These are phyloP conservation scores for Skeletonema costatum DNA, from an alignment of 108 stramenopile species.

Conservation along the genomic window DNA sequence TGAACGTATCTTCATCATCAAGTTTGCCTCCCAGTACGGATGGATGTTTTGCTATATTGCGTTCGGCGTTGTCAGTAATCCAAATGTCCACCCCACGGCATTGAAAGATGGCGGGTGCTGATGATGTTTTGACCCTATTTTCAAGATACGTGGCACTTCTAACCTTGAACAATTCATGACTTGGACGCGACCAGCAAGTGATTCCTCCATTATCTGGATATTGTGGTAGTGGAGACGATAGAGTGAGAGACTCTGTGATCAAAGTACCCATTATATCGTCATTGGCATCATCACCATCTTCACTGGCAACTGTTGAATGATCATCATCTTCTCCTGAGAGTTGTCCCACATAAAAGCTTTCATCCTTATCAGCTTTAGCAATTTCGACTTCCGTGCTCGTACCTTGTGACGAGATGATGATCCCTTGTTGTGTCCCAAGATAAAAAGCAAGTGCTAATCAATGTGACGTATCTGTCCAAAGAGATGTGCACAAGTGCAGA, in stretches of 20 bases:
- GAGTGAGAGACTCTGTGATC: slow-evolving; percentile 8
- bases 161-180: slow-evolving; percentile 75
- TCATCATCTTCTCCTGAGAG: slow-evolving; percentile 22
- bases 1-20: slow-evolving; percentile 76
- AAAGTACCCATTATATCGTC: slow-evolving; percentile 23
- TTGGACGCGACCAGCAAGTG: slow-evolving; percentile 85
- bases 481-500: slow-evolving; percentile 17
- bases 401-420: neutral
- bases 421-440: slow-evolving; percentile 38
- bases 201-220: slow-evolving; percentile 72
- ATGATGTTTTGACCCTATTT: slow-evolving; percentile 81
- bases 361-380: neutral
- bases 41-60: slow-evolving; percentile 86
- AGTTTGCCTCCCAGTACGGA: slow-evolving; percentile 80
- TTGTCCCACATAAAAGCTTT: slow-evolving; percentile 8
- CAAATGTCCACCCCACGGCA: slow-evolving; percentile 90
- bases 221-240: slow-evolving; percentile 76
- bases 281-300: slow-evolving; percentile 46
- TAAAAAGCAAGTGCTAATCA: slow-evolving; percentile 38
- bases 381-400: slow-evolving; percentile 6
- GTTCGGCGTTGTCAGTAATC: slow-evolving; percentile 86
- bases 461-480: slow-evolving; percentile 28
- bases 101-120: slow-evolving; percentile 66
- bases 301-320: slow-evolving; percentile 44
- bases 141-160: slow-evolving; percentile 76